Base-by-base conservation (phyloP, 345 rosid species). In the Alliaria petiolata region DNA sequence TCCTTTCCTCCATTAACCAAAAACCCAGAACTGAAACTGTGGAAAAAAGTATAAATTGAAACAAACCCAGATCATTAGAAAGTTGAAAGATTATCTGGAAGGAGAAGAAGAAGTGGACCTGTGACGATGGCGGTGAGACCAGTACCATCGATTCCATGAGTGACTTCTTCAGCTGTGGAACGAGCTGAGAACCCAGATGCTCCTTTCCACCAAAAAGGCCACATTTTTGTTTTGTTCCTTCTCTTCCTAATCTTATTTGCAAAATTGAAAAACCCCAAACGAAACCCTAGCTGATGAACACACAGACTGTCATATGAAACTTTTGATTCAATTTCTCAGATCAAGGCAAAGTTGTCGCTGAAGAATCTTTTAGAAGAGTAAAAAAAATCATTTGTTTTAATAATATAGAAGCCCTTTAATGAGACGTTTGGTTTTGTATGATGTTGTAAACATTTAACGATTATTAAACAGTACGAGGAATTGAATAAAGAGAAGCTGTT, bases 121-220 rank as follows among this genome's bases (percentile, higher is more conserved):
- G 95, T 88, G 62, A 85, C 85, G 72, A 91, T 79, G 60, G 97
- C 95, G 31, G 95, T 91, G 82, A 88, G 92, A 73, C 81, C 86
- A 43, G 87, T 72, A 42, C 80, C 95, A 75, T 88, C 89, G 62
- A 88, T 73, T 68, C 95, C 95, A 6, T 74, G 79, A 19, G 97
- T 88, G 16, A 88, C 95, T 74, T 91, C 87, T 85, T 88, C 95
- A 0, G 97, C 97, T 6, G 91, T 87, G 57, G 95, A 87, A 36
- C 82, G 79, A 66, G 86, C 42, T 7, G 95, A 91, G 86, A 88
- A 91, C 62, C 97, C 97, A 62, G 97, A 86, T 34, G 83, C 72
- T 30, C 89, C 86, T 77, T 81, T 89, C 67, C 80, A 76, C 65
- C 83, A 67, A 55, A 89, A 83, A 38, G 77, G 67, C 92, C 90